Conservation (phyloP, 768 basidiomycete genomes). For the Sarcodon sp. region DNA sequence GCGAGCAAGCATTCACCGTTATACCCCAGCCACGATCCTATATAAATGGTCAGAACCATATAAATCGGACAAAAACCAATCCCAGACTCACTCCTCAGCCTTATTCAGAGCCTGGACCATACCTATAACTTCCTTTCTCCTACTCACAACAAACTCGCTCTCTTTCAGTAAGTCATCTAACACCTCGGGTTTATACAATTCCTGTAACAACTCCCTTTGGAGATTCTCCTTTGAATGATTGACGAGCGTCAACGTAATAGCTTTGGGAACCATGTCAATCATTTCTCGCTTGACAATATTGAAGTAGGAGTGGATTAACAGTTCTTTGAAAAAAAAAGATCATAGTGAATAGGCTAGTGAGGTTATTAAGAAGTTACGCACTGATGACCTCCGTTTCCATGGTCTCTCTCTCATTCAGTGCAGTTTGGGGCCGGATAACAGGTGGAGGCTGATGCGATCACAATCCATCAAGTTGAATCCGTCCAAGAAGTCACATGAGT, state of each 20-base stretch:
- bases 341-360: background rate
- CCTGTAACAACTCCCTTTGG: slow-evolving; percentile 87
- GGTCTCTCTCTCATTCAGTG: slow-evolving; percentile 86
- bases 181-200: slow-evolving; percentile 95
- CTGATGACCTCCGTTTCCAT: slow-evolving; percentile 99
- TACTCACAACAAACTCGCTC: slow-evolving; percentile 77
- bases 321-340: slow-evolving; percentile 38
- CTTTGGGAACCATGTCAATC: slow-evolving; percentile 99
- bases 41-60: background rate
- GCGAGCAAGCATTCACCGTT: background rate
- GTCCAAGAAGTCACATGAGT: background rate
- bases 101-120: slow-evolving; percentile 95
- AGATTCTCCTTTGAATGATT: slow-evolving; percentile 89
- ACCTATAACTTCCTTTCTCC: slow-evolving; percentile 87
- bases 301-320: slow-evolving; percentile 94
- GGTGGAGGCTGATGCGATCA: slow-evolving; percentile 50
- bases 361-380: slow-evolving; percentile 27
- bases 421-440: slow-evolving; percentile 80
- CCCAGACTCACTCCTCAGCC: slow-evolving; percentile 75
- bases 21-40: slow-evolving; percentile 58
- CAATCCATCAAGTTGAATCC: slow-evolving; percentile 24
- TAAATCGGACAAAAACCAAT: slow-evolving; percentile 1
- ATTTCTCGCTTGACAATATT: slow-evolving; percentile 98
- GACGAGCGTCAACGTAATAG: slow-evolving; percentile 84
- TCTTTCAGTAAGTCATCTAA: slow-evolving; percentile 92